Conservation (phyloP, 306 rosid species). For the Sicyos baderoa region DNA sequence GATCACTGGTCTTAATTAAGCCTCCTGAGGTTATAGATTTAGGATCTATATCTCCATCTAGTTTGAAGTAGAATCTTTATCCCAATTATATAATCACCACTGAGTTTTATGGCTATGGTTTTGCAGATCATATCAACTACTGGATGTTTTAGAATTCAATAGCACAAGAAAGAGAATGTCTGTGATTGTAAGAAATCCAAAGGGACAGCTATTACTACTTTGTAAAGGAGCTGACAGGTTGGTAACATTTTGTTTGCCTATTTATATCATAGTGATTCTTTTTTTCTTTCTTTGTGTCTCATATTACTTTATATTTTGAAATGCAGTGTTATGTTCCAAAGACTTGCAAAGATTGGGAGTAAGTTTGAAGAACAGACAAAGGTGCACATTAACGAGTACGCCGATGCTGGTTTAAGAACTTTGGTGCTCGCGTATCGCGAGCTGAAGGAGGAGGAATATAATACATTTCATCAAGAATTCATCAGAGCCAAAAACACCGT, state of each 20-base stretch:
- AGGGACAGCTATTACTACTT: constrained; percentile 62
- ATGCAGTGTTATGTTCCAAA: constrained; percentile 89
- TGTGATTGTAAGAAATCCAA: constrained; percentile 56
- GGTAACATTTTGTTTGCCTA: constrained; percentile 18
- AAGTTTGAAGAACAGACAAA: constrained; percentile 69
- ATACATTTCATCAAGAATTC: constrained; percentile 45
- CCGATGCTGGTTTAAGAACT: constrained; percentile 98
- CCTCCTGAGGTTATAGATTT: not conserved
- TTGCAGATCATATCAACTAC: constrained; percentile 61
- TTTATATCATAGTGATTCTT: not conserved
- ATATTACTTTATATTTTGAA: not conserved
- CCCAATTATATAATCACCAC: not conserved
- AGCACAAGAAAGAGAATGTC: constrained; percentile 98
- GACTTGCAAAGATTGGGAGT: constrained; percentile 66
- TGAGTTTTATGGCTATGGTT: constrained; percentile 1
- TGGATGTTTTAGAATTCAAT: constrained; percentile 71
- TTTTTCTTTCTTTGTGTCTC: not conserved
- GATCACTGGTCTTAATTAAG: constrained; percentile 17
- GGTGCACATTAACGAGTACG: constrained; percentile 64
- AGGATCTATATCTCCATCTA: no score
- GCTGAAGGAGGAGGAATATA: constrained; percentile 58
- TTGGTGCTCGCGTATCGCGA: constrained; percentile 80
- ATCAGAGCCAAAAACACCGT: constrained; percentile 68
- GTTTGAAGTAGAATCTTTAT: not conserved
- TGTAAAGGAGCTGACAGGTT: constrained; percentile 99